These are phyloP conservation scores for Sextonia rubra DNA, from an alignment of 164 flowering plant species.

Conservation along the genomic window DNA sequence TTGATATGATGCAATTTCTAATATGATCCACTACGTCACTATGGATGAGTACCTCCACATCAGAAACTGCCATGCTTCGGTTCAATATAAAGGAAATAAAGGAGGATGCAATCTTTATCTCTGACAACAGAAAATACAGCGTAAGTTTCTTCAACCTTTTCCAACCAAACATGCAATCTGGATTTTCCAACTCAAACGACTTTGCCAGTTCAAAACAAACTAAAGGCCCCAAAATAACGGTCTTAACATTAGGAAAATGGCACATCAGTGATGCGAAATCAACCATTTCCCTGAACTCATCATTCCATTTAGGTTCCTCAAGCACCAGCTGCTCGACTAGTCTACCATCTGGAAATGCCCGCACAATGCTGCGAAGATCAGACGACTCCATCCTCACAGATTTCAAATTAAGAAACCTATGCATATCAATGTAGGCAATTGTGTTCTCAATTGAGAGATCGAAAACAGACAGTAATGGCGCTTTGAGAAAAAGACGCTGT, in stretches of 20 bases:
- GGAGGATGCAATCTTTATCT: slow-evolving; percentile 20
- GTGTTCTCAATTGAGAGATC: slow-evolving; percentile 31
- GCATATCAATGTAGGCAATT: slow-evolving; percentile 12
- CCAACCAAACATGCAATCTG: neutral
- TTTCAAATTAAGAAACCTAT: slow-evolving; percentile 24
- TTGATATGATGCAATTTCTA: slow-evolving; percentile 20
- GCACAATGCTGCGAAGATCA: slow-evolving; percentile 20
- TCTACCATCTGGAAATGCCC: slow-evolving; percentile 16
- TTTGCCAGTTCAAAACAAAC: slow-evolving; percentile 34
- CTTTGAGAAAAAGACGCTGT: slow-evolving; percentile 24
- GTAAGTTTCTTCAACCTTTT: slow-evolving; percentile 20
- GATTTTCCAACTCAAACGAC: slow-evolving; percentile 16
- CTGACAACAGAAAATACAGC: slow-evolving; percentile 25
- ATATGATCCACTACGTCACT: slow-evolving; percentile 17
- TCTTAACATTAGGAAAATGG: slow-evolving; percentile 28
- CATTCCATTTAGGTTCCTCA: slow-evolving; percentile 19
- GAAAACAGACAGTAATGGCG: slow-evolving; percentile 37
- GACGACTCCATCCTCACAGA: slow-evolving; percentile 30
- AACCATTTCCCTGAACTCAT: slow-evolving; percentile 8
- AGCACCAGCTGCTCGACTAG: slow-evolving; percentile 26
- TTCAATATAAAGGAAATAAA: slow-evolving; percentile 28
- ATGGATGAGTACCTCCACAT: slow-evolving; percentile 29
- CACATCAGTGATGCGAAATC: slow-evolving; percentile 19
- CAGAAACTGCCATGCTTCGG: slow-evolving; percentile 24
- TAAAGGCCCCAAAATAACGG: slow-evolving; percentile 27